Evolutionary conservation across 2,329 filamentous ascomycete species (phyloP), one percentile per base, ranked within the genome.

Genomic region (Ceratocystis lukuohia): DNA sequence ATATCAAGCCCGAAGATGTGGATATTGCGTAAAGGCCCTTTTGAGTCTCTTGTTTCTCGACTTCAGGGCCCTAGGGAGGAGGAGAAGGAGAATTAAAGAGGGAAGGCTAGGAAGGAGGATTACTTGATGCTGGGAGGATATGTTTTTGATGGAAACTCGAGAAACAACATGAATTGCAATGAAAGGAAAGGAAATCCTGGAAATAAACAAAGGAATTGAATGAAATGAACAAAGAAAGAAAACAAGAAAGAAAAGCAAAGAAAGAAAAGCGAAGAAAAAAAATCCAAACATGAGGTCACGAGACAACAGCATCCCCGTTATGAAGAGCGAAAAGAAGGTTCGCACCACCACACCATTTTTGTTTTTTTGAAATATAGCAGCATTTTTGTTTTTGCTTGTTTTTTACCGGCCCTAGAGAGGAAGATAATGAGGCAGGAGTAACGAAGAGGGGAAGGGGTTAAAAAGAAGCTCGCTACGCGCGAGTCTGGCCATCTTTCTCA

Each of bases 1-100:
- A 71, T 12, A 72, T 73, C 69, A 76, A 75, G 68, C 73, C 72
- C 68, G 74, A 75, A 56, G 77, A 77, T 68, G 71, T 73, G 45
- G 75, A 79, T 68, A 73, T 77, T 56, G 62, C 66, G 17, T 69
- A 28, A 75, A 77, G 68, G 28, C 15, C 22, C n/a, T 45, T 46
- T 45, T 62, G 12, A 45, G 12, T 33, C 41, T 17, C 17, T 33
- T 63, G 20, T 50, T 50, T 8, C 33, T 37, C 8, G 53, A 37
- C 53, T 59, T 22, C 12, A 33, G 17, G 17, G 8, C 17, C 5
- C 2, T 33, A 12, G 22, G 28, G n/a, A n/a, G 53, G 17, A 7
- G 53, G 53, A 33, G 10, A 17, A 25, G 5, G 53, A 25, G 28
- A 25, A 25, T 56, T 7, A 59, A 17, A 7, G 22, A 25, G 15